Evolutionary conservation across 768 basidiomycete species (phyloP), one percentile per base, ranked within the genome.

Genomic region (Pleurotus sapidus): DNA sequence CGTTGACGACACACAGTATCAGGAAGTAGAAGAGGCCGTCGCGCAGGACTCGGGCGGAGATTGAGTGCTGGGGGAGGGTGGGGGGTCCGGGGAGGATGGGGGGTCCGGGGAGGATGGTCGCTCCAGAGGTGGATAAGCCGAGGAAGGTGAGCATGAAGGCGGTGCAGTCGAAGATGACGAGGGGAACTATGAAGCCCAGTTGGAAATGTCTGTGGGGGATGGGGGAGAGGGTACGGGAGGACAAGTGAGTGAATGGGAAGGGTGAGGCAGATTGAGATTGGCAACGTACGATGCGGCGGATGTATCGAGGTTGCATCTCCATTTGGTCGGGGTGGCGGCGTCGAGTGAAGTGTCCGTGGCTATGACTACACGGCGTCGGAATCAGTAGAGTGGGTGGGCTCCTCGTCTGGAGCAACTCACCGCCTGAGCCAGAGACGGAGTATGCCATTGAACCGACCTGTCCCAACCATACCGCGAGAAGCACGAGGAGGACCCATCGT

Each of bases 1-100:
- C 17, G 30, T 51, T 51, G 34, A 51, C 9, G 9, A 23, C 20
- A 8, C 49, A 51, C 49, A 51, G 20, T 7, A 34, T 34, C n/a
- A 51, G 49, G 49, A 51, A 51, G 17, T 51, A 51, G 30, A 38
- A 17, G 3, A 51, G 30, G 14, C 49, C 49, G 30, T 51, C 49
- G 11, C 49, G 23, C 15, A 51, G 30, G n/a, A 51, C 37, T n/a
- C 7, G 49, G 6, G 49, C 17, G 11, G 49, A 51, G n/a, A 51
- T 51, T n/a, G 49, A 51, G 34, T 14, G 3, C 11, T 2, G 23
- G 9, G 23, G 11, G n/a, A 34, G 30, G 14, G 9, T 3, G 17
- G 24, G 24, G 34, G 27, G 3, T 5, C 7, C 12, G 9, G 23
- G 11, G n/a, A 34, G 30, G 14, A 17, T 3, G 17, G 24, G 24